Conservation (phyloP, 305 asterid genomes). For the Fraxinus sp. region DNA sequence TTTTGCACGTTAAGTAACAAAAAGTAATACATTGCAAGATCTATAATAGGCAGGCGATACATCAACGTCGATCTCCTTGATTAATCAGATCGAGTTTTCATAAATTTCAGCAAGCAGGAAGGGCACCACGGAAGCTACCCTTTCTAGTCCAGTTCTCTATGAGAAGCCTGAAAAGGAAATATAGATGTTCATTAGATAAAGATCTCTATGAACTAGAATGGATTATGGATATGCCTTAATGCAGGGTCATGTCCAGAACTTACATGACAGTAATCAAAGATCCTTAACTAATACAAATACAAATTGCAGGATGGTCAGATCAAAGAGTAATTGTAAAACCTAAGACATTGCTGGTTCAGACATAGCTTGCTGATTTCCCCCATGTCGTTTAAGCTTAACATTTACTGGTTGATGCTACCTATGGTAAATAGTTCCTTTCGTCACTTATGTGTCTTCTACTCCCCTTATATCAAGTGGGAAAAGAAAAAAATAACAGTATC, state of each 20-base stretch:
- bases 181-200: not conserved
- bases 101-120: not conserved
- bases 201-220: not conserved
- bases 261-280: not conserved
- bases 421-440: not conserved
- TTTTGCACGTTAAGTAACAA: too few species aligned
- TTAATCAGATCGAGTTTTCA: not conserved
- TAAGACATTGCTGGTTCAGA: too few species aligned
- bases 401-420: not conserved
- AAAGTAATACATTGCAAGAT: too few species aligned
- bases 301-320: not conserved
- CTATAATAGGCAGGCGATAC: too few species aligned
- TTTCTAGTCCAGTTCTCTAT: not conserved
- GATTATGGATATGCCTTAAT: not conserved
- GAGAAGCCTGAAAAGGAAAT: not conserved
- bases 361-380: not conserved
- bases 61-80: too few species aligned
- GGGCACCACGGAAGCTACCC: not conserved
- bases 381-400: not conserved
- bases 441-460: not conserved
- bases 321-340: too few species aligned
- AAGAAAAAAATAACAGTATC: too few species aligned
- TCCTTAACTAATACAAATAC: not conserved
- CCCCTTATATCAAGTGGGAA: not conserved
- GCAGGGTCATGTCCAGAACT: not conserved